phyloP scores from a whole-genome alignment of 2,329 filamentous ascomycete species.

The Paecilomyces formosus region DNA sequence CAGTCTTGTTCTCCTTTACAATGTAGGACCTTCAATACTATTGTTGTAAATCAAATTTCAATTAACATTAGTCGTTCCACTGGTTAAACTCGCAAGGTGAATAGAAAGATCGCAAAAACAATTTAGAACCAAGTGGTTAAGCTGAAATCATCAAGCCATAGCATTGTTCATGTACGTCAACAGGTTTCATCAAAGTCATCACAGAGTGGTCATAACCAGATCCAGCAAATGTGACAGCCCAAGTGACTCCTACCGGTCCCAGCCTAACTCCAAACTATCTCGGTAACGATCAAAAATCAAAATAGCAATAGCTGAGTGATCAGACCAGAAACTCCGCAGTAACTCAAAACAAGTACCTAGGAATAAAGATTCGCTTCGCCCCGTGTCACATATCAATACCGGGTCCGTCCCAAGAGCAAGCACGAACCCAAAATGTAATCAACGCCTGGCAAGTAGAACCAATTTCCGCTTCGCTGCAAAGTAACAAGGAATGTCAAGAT shows the following conservation, averaged over 20 bases:
- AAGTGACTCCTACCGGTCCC: conserved; percentile 14
- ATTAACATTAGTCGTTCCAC: neutral
- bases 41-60: neutral
- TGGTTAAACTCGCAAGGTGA: neutral
- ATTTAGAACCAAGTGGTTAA: conserved; percentile 10
- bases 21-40: too few species aligned
- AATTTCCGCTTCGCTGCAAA: neutral
- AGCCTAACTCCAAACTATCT: neutral
- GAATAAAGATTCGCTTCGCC: neutral
- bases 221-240: conserved; percentile 17
- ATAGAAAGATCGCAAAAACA: conserved; percentile 5
- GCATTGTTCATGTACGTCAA: conserved; percentile 32
- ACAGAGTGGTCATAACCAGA: conserved; percentile 21
- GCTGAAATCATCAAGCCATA: conserved; percentile 25
- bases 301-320: neutral
- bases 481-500: neutral
- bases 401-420: neutral
- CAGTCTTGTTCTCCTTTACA: neutral
- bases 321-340: neutral
- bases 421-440: neutral
- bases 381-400: neutral
- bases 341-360: neutral
- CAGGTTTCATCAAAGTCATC: conserved; percentile 30
- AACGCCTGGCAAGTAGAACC: neutral
- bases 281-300: neutral